phyloP scores from a whole-genome alignment of 148 eudicot genomes.

The Rhododendron simsii region DNA sequence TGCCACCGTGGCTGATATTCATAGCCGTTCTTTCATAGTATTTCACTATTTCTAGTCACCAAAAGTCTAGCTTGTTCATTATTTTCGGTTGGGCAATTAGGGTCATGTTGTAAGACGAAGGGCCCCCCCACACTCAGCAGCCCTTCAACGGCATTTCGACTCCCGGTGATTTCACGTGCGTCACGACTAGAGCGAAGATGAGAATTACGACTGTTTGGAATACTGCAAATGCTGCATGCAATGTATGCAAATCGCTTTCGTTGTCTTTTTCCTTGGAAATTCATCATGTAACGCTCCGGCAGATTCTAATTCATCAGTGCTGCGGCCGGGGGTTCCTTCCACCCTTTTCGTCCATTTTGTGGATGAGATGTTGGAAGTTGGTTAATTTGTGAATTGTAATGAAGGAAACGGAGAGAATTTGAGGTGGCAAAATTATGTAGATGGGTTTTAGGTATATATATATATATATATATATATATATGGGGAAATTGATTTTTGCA shows the following conservation, averaged over 20 bases:
- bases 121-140: neutral
- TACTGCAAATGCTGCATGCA: neutral
- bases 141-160: conserved; percentile 8
- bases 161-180: conserved; percentile 5
- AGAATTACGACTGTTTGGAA: conserved; percentile 13
- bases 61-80: conserved; percentile 16
- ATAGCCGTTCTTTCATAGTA: conserved; percentile 9
- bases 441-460: neutral
- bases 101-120: conserved; percentile 2
- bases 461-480: too few relatives aligned
- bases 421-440: neutral
- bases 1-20: conserved; percentile 9
- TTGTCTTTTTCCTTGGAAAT: neutral
- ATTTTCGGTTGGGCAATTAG: conserved; percentile 12
- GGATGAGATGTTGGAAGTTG: neutral
- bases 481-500: too few relatives aligned
- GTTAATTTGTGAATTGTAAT: neutral
- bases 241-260: neutral
- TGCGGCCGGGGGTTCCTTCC: neutral
- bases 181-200: neutral
- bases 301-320: neutral
- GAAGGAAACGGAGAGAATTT: neutral
- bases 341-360: neutral
- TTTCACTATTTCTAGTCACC: neutral
- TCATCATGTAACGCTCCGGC: neutral